Conservation (phyloP, 257 asterid genomes). For the Thymus mandschuricus region DNA sequence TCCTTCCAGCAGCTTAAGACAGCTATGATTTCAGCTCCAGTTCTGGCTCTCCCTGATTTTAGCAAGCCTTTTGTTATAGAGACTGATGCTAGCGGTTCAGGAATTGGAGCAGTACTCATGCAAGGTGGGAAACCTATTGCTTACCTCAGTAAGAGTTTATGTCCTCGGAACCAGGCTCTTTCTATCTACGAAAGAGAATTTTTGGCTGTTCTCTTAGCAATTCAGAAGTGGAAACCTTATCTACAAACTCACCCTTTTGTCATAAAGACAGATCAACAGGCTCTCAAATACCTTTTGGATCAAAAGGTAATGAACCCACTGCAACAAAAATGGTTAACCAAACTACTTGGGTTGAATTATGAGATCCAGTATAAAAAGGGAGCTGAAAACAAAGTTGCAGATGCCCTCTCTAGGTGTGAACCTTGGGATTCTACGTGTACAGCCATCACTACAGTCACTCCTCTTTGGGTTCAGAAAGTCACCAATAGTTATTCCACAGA, state of each 20-base stretch:
- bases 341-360: background rate
- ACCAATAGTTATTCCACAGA: background rate
- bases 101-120: background rate
- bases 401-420: background rate
- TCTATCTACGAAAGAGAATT: background rate
- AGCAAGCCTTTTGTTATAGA: background rate
- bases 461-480: background rate
- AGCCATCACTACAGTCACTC: background rate
- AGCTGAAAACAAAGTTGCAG: background rate
- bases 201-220: background rate
- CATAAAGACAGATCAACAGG: background rate
- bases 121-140: background rate
- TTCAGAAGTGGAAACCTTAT: background rate
- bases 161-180: background rate
- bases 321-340: slow-evolving; percentile 5
- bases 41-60: background rate
- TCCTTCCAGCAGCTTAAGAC: background rate
- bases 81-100: too few species aligned
- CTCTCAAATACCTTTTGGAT: background rate
- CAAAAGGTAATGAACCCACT: background rate
- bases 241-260: background rate
- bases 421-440: background rate
- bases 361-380: slow-evolving; percentile 3
- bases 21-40: background rate
- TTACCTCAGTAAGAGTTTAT: background rate